Evolutionary conservation across 768 basidiomycete genomes (phyloP), one percentile per base, ranked within the genome.

Genomic region (Gautieria morchelliformis): DNA sequence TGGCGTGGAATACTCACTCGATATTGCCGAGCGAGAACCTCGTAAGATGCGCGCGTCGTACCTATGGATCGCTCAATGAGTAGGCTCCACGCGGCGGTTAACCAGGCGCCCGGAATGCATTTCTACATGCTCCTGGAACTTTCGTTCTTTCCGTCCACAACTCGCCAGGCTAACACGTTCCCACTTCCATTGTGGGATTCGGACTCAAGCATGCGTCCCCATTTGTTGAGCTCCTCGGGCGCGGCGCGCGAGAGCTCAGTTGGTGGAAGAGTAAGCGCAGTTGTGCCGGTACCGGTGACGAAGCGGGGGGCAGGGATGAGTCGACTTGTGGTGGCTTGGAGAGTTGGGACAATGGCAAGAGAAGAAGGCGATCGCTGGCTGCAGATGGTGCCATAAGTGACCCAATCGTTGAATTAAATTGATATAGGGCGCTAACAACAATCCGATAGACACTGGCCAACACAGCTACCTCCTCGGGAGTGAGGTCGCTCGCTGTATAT

Each of bases 61-160:
- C 49, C 46, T 4, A 49, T 58, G 62, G 72, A 80, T 49, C 75
- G 66, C 56, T 75, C 79, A 71, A 92, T 81, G 60, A 97, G 70
- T 8, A 89, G 74, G 62, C 87, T 89, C 96, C 96, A 99, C 0
- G 85, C 91, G 4, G 92, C 95, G 52, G 81, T 75, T 42, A 96
- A 78, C 96, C 96, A 99, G 50, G 93, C 80, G 70, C 98, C 95
- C 2, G 96, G 96, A 32, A 98, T 84, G 56, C 96, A 96, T 68
- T 99, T 99, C 76, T 53, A 85, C 81, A 32, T 95, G 78, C 62
- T 80, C 71, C 33, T 86, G 78, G 19, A 88, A 75, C 70, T 88
- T 93, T 64, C 66, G 74, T 63, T 77, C 82, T 70, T 87, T 91
- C 17, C 74, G 75, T 22, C 64, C 49, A 79, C 81, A 64, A 94